Evolutionary conservation across 257 asterid species (phyloP).

Genomic region (Echites panduratus): DNA sequence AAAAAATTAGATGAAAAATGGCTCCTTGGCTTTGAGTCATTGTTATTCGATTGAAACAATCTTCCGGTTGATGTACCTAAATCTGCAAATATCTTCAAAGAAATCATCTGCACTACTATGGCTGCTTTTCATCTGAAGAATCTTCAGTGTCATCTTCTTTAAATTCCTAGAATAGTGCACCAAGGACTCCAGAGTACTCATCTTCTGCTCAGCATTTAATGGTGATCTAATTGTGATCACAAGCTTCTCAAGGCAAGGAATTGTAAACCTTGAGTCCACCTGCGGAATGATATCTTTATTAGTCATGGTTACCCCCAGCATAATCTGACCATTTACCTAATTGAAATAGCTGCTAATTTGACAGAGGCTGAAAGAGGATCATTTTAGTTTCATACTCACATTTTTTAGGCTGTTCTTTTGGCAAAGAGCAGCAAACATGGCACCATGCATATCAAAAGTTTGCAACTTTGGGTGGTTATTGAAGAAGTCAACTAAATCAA

Average conservation of each 20-base stretch:
- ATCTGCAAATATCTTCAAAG: constrained; percentile 86
- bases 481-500: constrained; percentile 88
- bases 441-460: constrained; percentile 85
- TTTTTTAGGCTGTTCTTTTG: constrained; percentile 91
- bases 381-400: constrained; percentile 38
- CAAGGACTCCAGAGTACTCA: constrained; percentile 78
- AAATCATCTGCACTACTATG: constrained; percentile 96
- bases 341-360: neutral
- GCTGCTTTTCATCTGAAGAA: constrained; percentile 97
- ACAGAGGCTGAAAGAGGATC: neutral
- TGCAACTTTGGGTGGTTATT: constrained; percentile 80
- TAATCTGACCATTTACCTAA: neutral
- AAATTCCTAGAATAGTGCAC: constrained; percentile 51
- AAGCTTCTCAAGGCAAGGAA: constrained; percentile 75
- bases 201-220: constrained; percentile 88
- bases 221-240: constrained; percentile 86
- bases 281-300: constrained; percentile 24
- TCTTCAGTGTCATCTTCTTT: constrained; percentile 70
- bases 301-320: neutral
- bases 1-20: neutral
- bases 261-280: constrained; percentile 65
- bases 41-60: constrained; percentile 59
- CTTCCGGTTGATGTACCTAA: constrained; percentile 55
- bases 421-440: constrained; percentile 96
- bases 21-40: neutral